Percentiles rank a stretch among this genome's conserved stretches.
These are phyloP conservation scores for Cryptococcus amylolentus DNA, from an alignment of 1,284 basidiomycete species.

Conservation along the genomic window DNA sequence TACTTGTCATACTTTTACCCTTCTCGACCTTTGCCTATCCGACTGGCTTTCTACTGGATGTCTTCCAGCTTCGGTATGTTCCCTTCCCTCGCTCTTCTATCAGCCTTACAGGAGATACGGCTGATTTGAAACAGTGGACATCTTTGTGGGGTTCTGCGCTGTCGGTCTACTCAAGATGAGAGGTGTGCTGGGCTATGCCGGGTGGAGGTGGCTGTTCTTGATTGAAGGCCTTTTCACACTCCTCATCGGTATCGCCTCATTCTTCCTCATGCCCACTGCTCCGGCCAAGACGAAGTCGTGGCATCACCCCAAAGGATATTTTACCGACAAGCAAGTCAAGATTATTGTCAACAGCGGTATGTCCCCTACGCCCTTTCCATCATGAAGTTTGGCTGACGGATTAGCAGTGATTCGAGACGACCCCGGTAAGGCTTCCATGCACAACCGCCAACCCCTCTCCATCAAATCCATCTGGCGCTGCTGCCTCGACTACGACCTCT, in stretches of 20 bases:
- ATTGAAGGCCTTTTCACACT: slow-evolving; percentile 18
- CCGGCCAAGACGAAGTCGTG: slow-evolving; percentile 63
- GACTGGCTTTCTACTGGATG: slow-evolving; percentile 66
- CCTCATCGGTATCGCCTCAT: slow-evolving; percentile 59
- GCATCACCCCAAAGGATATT: slow-evolving; percentile 58
- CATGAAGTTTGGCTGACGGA: slow-evolving; percentile 1
- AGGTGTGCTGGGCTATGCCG: slow-evolving; percentile 57
- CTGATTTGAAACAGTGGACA: not conserved
- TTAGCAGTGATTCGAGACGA: not conserved
- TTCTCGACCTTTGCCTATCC: slow-evolving; percentile 62
- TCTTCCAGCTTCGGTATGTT: slow-evolving; percentile 9
- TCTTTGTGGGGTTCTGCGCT: slow-evolving; percentile 60
- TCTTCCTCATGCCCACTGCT: slow-evolving; percentile 65
- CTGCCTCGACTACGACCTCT: slow-evolving; percentile 53
- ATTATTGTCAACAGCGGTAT: slow-evolving; percentile 30
- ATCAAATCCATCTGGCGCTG: slow-evolving; percentile 57
- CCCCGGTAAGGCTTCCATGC: slow-evolving; percentile 53
- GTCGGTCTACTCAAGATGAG: slow-evolving; percentile 62
- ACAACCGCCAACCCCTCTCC: slow-evolving; percentile 69
- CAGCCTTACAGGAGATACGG: not conserved
- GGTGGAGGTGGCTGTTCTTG: slow-evolving; percentile 36
- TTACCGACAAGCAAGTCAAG: slow-evolving; percentile 52
- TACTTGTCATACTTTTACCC: slow-evolving; percentile 71
- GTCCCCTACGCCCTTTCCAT: slow-evolving; percentile 6
- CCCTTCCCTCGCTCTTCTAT: not conserved